A percentile compares a stretch with the other conserved stretches of the same genome.
Conservation (phyloP, 2,329 filamentous ascomycete genomes). For the Fusarium compactum region DNA sequence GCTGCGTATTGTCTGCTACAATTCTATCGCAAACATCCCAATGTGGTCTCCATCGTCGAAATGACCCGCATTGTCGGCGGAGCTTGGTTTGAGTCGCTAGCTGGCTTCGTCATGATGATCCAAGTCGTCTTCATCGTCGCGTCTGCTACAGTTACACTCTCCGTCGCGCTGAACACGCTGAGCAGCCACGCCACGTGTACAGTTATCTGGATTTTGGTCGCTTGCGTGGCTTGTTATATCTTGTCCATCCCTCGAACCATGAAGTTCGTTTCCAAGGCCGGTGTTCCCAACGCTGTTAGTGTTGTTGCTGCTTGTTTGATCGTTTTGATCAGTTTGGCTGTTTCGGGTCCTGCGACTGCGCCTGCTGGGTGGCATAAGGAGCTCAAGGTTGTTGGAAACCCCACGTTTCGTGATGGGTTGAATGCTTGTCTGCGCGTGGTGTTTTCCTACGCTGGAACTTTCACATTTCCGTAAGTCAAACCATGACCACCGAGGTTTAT, state of each 20-base stretch:
- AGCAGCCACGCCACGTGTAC: slow-evolving; percentile 41
- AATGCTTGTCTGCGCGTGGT: slow-evolving; percentile 43
- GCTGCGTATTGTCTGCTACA: slow-evolving; percentile 64
- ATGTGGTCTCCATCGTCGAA: slow-evolving; percentile 77
- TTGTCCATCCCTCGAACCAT: slow-evolving; percentile 41
- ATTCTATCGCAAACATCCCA: slow-evolving; percentile 75
- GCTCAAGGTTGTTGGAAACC: slow-evolving; percentile 36
- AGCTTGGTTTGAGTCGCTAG: slow-evolving; percentile 27
- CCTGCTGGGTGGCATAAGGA: slow-evolving; percentile 36
- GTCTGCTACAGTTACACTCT: slow-evolving; percentile 36
- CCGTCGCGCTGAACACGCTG: slow-evolving; percentile 39
- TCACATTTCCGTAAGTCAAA: slow-evolving; percentile 40
- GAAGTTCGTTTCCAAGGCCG: slow-evolving; percentile 43
- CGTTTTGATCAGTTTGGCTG: slow-evolving; percentile 38
- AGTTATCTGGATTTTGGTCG: slow-evolving; percentile 37
- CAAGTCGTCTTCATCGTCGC: slow-evolving; percentile 42
- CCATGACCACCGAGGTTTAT: rapidly evolving
- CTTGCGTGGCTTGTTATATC: slow-evolving; percentile 31
- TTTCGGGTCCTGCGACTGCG: slow-evolving; percentile 34
- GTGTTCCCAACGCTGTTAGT: slow-evolving; percentile 41
- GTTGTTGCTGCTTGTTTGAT: slow-evolving; percentile 37
- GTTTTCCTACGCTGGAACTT: slow-evolving; percentile 47
- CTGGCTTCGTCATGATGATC: slow-evolving; percentile 41
- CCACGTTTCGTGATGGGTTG: slow-evolving; percentile 41
- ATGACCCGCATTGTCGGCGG: slow-evolving; percentile 67